Conservation (phyloP, 768 basidiomycete genomes). For the Sporobolomyces pararoseus region DNA sequence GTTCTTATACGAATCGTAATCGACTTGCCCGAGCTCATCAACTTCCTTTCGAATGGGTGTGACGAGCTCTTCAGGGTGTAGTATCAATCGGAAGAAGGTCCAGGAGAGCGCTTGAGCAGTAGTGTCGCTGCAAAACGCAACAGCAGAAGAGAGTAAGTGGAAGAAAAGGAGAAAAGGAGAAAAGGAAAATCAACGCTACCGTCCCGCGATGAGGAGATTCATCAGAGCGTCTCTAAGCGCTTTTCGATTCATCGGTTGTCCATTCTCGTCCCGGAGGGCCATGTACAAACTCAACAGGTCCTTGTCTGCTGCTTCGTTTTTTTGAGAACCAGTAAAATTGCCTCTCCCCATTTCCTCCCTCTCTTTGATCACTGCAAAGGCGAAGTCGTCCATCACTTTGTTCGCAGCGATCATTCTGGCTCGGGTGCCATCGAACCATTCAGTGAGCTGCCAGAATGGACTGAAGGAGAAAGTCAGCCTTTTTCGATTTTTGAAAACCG, state of each 20-base stretch:
- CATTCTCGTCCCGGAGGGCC: constrained; percentile 29
- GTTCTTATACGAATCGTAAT: constrained; percentile 23
- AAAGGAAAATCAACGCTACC: neutral
- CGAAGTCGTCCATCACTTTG: constrained; percentile 29
- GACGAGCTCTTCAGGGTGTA: constrained; percentile 6
- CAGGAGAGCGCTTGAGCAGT: constrained; percentile 34
- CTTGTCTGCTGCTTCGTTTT: constrained; percentile 17
- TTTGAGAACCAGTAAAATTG: constrained; percentile 12
- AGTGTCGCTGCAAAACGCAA: constrained; percentile 17
- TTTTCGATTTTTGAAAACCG: neutral
- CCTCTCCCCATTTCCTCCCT: constrained; percentile 24
- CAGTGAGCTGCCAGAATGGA: constrained; percentile 31
- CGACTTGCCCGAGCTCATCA: constrained; percentile 6
- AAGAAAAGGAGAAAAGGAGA: no score
- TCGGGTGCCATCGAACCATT: constrained; percentile 7
- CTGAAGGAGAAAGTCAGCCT: neutral
- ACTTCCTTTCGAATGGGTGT: constrained; percentile 11
- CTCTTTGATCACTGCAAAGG: constrained; percentile 30
- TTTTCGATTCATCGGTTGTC: constrained; percentile 13
- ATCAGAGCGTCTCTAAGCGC: constrained; percentile 35
- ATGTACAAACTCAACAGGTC: constrained; percentile 33
- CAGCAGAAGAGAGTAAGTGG: neutral
- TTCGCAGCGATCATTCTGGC: constrained; percentile 7
- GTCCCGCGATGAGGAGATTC: constrained; percentile 38
- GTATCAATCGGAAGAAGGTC: constrained; percentile 28